Evolutionary conservation across 129 eudicot genomes (phyloP), one percentile per base, ranked within the genome.

Genomic region (Tagetes patula): DNA sequence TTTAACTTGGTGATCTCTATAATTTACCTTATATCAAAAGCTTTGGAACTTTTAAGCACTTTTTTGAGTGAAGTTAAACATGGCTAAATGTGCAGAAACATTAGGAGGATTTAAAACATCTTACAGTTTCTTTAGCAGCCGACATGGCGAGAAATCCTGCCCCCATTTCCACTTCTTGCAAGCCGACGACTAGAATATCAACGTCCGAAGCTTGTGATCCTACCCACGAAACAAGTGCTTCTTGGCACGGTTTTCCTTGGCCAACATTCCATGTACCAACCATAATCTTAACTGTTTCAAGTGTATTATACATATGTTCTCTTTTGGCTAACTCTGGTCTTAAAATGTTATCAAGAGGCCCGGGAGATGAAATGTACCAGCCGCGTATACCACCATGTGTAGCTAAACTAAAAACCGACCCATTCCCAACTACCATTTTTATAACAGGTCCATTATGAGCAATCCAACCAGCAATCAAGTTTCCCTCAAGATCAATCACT

Each of bases 141-240:
- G 99, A 94, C 99, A 94, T 94, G 27, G 99, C 99, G 47, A 94
- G 96, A 84, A 94, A 94, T 8, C 99, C 99, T 0, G 99, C 97
- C 14, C 99, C 99, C 99, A 95, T 95, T 75, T 95, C 99, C 65
- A 91, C 99, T 75, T 95, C 97, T 78, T 95, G 99, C 84, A 88
- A 85, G 52, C 99, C 99, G 48, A 91, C 84, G 59, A 91, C 95
- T 49, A 91, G 70, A 65, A 95, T 88, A 34, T 89, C 97, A 40
- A 91, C 97, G 77, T 95, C 97, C 5, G 87, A 83, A 8, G 86
- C 85, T 42, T 85, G 71, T 55, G 94, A 83, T 5, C 96, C 97
- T 31, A 95, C 70, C 99, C 99, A 95, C 3, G 95, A 71, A 38
- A 66, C 71, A 8, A 95, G 95, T 72, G 96, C 91, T 39, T 88